These are phyloP conservation scores for Polymyxa betae DNA, from an alignment of 208 protist genomes.

Conservation along the genomic window DNA sequence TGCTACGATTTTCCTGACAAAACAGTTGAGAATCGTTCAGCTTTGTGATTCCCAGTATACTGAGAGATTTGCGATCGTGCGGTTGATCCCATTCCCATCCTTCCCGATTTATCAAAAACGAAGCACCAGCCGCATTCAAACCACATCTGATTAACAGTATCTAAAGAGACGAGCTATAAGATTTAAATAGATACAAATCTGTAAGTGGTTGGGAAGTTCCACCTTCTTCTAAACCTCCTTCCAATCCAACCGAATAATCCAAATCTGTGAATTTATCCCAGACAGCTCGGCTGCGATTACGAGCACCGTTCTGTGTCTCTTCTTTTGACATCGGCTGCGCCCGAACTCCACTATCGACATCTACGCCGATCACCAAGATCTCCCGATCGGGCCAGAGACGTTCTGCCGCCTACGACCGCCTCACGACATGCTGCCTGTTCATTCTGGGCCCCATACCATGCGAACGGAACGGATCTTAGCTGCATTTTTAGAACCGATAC, in stretches of 20 bases:
- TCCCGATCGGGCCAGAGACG: background rate
- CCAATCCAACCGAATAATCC: background rate
- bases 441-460: background rate
- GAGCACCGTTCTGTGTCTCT: background rate
- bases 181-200: no score
- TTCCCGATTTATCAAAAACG: slow-evolving; percentile 1
- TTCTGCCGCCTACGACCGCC: background rate
- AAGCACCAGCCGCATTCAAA: slow-evolving; percentile 38
- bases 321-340: background rate
- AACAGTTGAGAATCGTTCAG: background rate
- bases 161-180: no score
- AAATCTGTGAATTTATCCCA: background rate
- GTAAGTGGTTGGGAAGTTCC: no score
- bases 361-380: background rate
- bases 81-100: background rate
- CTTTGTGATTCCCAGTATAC: background rate
- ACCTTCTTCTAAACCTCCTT: slow-evolving; percentile 1
- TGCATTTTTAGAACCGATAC: slow-evolving; percentile 10
- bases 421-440: background rate
- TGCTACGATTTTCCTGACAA: background rate
- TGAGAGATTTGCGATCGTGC: background rate
- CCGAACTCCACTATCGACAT: background rate
- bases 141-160: background rate
- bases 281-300: background rate
- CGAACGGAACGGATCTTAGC: slow-evolving; percentile 5